Base-by-base conservation (phyloP, 257 asterid species). In the Fraxinus cuspidata region DNA sequence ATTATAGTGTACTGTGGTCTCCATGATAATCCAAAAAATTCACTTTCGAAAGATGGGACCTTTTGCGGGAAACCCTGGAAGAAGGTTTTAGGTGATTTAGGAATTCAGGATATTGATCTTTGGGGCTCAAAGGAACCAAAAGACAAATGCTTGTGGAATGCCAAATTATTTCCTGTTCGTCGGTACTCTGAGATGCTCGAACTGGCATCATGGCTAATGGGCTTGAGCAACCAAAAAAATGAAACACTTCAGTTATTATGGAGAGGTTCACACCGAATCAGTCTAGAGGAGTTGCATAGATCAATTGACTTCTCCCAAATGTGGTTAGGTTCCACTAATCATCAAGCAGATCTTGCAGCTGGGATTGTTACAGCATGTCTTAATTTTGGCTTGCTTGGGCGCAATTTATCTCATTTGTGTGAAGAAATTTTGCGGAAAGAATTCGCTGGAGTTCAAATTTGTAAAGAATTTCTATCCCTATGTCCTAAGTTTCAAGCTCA, bases 41-140 rank as follows among this genome's bases (percentile, higher is more conserved):
- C 89, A 44, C 73, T 88, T 53, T 80, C 87, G 53, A 86, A 85
- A 81, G 94, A 89, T 37, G 99, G 98, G 73, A 93, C 97, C 65
- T 95, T 95, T 81, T 93, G 98, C 81, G 98, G 99, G 87, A 95
- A 87, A 85, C 99, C 98, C 79, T 95, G 97, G 99, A 89, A 79
- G 82, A 95, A 87, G 85, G 88, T 95, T 77, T 84, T 95, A 63
- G 80, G 77, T 83, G 99, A 95, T 83, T 81, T 91, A 80, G 84
- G 90, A 77, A 90, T 93, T 82, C 89, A 87, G 38, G 91, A 89
- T 73, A 67, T 85, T 81, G 99, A 91, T 82, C 76, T 93, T 67
- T 95, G 99, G 99, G 90, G 82, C 37, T 47, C 80, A 51, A 90
- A 84, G 76, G 89, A 80, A 77, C 77, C 85, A 65, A 89, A 83